Conservation (phyloP, 1,139 yeast genomes). For the Suhomyces kunorum region DNA sequence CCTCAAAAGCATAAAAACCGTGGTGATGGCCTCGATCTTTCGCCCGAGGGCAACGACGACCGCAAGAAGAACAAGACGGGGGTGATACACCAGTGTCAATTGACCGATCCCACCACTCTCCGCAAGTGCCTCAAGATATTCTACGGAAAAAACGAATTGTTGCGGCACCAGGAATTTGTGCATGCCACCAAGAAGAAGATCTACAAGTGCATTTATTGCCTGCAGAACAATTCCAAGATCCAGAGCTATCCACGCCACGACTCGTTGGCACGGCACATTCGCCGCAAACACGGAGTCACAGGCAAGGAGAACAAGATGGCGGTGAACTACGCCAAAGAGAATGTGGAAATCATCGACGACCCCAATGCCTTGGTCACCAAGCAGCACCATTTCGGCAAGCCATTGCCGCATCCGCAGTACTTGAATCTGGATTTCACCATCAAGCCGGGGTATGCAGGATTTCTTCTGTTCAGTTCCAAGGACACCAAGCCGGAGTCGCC, state of each 20-base stretch:
- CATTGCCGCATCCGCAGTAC: constrained; percentile 36
- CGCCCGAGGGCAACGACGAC: constrained; percentile 15
- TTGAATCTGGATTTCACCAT: constrained; percentile 33
- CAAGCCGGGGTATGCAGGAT: constrained; percentile 35
- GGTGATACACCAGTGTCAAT: constrained; percentile 46
- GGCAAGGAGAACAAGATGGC: constrained; percentile 51
- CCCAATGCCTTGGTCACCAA: constrained; percentile 18
- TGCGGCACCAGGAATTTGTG: constrained; percentile 50
- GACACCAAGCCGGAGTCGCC: constrained; percentile 13
- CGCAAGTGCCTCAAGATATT: constrained; percentile 43
- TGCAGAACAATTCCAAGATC: constrained; percentile 37
- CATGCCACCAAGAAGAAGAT: constrained; percentile 50
- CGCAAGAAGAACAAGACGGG: constrained; percentile 30
- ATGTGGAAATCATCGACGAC: constrained; percentile 44
- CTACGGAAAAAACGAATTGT: constrained; percentile 48
- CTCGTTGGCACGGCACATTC: constrained; percentile 47
- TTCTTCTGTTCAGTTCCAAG: constrained; percentile 31
- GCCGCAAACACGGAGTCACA: constrained; percentile 49
- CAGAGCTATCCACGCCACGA: constrained; percentile 52
- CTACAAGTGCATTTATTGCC: constrained; percentile 46
- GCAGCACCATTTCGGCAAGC: constrained; percentile 21
- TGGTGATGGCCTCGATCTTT: constrained; percentile 8
- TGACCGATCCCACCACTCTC: constrained; percentile 36
- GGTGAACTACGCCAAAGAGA: constrained; percentile 49
- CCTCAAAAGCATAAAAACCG: constrained; percentile 10